Conservation (phyloP, 768 basidiomycete genomes). For the Mycena rebaudengoi region DNA sequence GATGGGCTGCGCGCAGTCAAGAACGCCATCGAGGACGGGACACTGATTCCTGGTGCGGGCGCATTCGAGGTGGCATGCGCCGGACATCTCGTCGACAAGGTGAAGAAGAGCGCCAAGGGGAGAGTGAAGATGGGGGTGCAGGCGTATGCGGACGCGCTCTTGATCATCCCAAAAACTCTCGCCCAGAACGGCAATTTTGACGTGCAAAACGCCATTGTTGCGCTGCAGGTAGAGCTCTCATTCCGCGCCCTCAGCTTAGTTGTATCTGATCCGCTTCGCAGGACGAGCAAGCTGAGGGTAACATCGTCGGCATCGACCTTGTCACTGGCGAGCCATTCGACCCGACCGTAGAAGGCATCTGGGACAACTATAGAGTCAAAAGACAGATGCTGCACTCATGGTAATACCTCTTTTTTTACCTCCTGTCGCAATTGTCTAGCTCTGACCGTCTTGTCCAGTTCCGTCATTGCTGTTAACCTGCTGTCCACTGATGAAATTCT, state of each 20-base stretch:
- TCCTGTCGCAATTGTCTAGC: no score
- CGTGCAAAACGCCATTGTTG: conserved; percentile 93
- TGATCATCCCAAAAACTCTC: conserved; percentile 96
- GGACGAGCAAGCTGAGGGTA: conserved; percentile 97
- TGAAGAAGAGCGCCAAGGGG: conserved; percentile 91
- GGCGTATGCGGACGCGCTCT: conserved; percentile 93
- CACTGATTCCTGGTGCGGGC: conserved; percentile 93
- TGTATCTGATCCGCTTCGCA: no score
- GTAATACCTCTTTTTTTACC: conserved; percentile 51
- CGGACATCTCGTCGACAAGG: conserved; percentile 77
- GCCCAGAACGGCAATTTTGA: conserved; percentile 97
- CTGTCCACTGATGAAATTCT: conserved; percentile 97
- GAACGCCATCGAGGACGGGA: conserved; percentile 92
- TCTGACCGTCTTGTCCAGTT: conserved; percentile 56
- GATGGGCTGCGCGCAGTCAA: conserved; percentile 97
- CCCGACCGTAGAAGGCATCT: conserved; percentile 94
- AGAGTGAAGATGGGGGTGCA: conserved; percentile 97
- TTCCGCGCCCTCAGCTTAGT: conserved; percentile 4
- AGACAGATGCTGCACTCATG: conserved; percentile 98
- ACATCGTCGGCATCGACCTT: conserved; percentile 89
- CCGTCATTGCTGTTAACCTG: conserved; percentile 94
- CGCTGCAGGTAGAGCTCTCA: conserved; percentile 70
- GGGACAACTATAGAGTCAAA: conserved; percentile 99
- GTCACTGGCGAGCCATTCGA: conserved; percentile 96
- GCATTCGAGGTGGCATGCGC: conserved; percentile 97